Base-by-base conservation (phyloP, 2,329 filamentous ascomycete genomes). In the Claviceps lovelessii region DNA sequence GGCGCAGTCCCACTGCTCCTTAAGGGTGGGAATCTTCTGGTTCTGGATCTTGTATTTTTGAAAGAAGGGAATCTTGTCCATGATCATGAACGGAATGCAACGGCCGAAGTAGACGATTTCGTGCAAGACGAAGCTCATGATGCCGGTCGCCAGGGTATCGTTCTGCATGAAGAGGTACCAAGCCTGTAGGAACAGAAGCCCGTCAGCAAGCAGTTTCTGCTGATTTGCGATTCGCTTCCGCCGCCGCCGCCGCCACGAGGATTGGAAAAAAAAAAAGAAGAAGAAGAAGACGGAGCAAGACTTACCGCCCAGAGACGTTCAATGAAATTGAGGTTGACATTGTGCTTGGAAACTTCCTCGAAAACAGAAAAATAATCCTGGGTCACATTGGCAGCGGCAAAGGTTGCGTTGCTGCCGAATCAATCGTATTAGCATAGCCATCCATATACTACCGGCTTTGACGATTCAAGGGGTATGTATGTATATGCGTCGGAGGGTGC, bases 91-190 rank as follows among this genome's bases (percentile, higher is more conserved):
- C 1, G 93, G 93, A 57, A 97, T 68, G 64, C 76, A 86, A 61
- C 93, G 84, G 63, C 93, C 93, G 66, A 97, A 98, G 77, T 98
- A 98, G 65, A 98, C 80, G 45, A 83, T 54, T 72, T 98, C 93
- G 76, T 98, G 93, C 81, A 97, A 88, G 62, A 85, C 73, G 70
- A 98, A 98, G 64, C 90, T 95, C 87, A 97, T 86, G 75, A 98
- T 93, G 58, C 93, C 93, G 4, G 93, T 98, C 57, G 93, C 93
- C 58, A 98, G 83, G 54, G 87, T 85, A 73, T 98, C 93, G 70
- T 98, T 98, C 70, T 95, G 88, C 86, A 97, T 95, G 79, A 84
- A 98, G 17, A 91, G 81, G 70, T 98, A 98, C 91, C 90, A 97
- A 45, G 90, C 84, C 72, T 83, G 51, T 19, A 23, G 37, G 10